These are phyloP conservation scores for Aplosporella prunicola DNA, from an alignment of 2,329 filamentous ascomycete species.

Conservation along the genomic window DNA sequence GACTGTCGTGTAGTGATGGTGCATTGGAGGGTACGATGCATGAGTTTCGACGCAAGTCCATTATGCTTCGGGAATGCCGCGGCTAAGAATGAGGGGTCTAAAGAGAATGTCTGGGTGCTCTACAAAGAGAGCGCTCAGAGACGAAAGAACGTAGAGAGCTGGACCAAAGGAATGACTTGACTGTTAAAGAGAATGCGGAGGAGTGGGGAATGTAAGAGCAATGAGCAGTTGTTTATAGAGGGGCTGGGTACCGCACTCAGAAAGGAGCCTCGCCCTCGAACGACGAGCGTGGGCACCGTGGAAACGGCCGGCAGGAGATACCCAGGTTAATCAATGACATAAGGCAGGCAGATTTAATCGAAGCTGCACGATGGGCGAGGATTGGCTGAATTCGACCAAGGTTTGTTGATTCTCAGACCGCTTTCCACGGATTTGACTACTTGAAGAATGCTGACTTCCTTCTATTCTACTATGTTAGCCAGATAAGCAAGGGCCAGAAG, in stretches of 20 bases:
- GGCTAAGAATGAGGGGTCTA: conserved; percentile 15
- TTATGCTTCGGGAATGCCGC: conserved; percentile 13
- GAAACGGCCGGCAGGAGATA: conserved; percentile 12
- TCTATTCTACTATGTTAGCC: conserved; percentile 22
- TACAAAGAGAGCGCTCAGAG: conserved; percentile 15
- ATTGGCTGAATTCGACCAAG: conserved; percentile 10
- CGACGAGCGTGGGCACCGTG: conserved; percentile 10
- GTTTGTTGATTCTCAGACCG: conserved; percentile 11
- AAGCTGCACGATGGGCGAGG: conserved; percentile 8
- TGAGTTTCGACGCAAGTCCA: conserved; percentile 22
- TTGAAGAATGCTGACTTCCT: conserved; percentile 13
- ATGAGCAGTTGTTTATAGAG: conserved; percentile 11
- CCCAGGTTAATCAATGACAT: conserved; percentile 12
- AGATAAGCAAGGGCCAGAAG: conserved; percentile 27
- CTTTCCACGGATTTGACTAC: conserved; percentile 12
- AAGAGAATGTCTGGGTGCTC: conserved; percentile 32
- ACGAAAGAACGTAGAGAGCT: conserved; percentile 35
- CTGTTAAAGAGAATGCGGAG: conserved; percentile 21
- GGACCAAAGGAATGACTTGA: conserved; percentile 36
- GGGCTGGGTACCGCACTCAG: conserved; percentile 11
- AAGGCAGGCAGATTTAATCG: conserved; percentile 8
- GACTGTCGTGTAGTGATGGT: conserved; percentile 24
- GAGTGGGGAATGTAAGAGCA: conserved; percentile 25
- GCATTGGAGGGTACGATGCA: conserved; percentile 35
- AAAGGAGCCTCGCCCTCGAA: conserved; percentile 10